Evolutionary conservation across 495 filamentous ascomycete species (phyloP), one percentile per base, ranked within the genome.

Genomic region (Hyaloscypha hepaticicola): DNA sequence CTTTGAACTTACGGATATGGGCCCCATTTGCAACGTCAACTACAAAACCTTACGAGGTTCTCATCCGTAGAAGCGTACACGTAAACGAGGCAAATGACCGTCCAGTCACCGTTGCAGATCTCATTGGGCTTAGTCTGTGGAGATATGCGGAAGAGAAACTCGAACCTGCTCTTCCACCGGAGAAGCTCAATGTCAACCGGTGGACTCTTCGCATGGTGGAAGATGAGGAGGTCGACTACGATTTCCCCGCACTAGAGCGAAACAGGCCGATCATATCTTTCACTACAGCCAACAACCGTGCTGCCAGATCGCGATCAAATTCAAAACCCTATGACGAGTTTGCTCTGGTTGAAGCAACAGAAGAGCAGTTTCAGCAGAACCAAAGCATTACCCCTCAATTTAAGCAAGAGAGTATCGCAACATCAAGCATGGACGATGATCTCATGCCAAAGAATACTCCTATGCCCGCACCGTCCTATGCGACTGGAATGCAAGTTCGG

Each of bases 121-220:
- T 94, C 0, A 97, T 99, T 71, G 95, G 95, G 3, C 80, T 96
- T 58, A 88, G 88, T 49, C 77, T 99, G 2, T 98, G 90, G 87
- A 81, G 89, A 66, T 98, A 97, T 71, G 82, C 85, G 55, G 89
- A 96, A 63, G 93, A 97, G 70, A 85, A 87, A 34, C 79, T 87
- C 26, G 84, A 90, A 65, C 96, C 95, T 16, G 60, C 83, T 2
- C 80, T 98, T 14, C 80, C 85, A 2, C 77, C 79, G 21, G 82
- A 85, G 29, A 90, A 92, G 70, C 76, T 89, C 31, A 94, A 92
- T 62, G 89, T 97, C 55, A 98, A 98, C 70, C 85, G 87, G 71
- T 99, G 95, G 94, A 89, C 88, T 11, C 77, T 99, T 19, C 83
- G 93, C 29, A 96, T 99, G 90, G 91, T 97, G 8, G 95, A 99